Evolutionary conservation across 805 yeast genomes (phyloP), one percentile per base, ranked within the genome.

Genomic region (Candida adriatica): DNA sequence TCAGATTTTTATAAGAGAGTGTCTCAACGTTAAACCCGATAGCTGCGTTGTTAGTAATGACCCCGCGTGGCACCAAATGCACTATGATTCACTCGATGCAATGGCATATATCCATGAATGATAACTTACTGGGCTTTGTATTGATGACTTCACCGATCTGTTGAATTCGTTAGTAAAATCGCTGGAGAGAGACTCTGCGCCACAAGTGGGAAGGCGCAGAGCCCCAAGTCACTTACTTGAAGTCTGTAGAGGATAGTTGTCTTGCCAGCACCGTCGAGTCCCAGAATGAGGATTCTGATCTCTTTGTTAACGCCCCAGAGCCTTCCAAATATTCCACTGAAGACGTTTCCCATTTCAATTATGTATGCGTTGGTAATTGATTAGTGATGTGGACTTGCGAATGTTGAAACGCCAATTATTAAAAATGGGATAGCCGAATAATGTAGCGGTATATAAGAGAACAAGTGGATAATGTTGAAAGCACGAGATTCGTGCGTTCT

Each of bases 11-110:
- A 56, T 90, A 88, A 31, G 74, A 77, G 39, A 88, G 64, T 2
- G 96, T 88, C 51, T 90, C 97, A 20, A 88, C 97, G 53, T 88
- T 90, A 69, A 88, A 88, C 4, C 97, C 97, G 43, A 88, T 87
- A 2, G 96, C 40, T 36, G 34, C 8, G 19, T 27, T 13, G 31
- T 23, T 24, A 24, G 29, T 27, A n/a, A n/a, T n/a, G n/a, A n/a
- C n/a, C n/a, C n/a, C n/a, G n/a, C n/a, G n/a, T n/a, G n/a, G n/a
- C n/a, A n/a, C n/a, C n/a, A n/a, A n/a, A n/a, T n/a, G n/a, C n/a
- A n/a, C n/a, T n/a, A n/a, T n/a, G n/a, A n/a, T n/a, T n/a, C n/a
- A n/a, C n/a, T n/a, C n/a, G n/a, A n/a, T n/a, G n/a, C n/a, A n/a
- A n/a, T n/a, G n/a, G n/a, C n/a, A n/a, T n/a, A n/a, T n/a, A n/a